Evolutionary conservation across 176 grass and related monocot genomes (phyloP).

Genomic region (Panicum miliaceum): DNA sequence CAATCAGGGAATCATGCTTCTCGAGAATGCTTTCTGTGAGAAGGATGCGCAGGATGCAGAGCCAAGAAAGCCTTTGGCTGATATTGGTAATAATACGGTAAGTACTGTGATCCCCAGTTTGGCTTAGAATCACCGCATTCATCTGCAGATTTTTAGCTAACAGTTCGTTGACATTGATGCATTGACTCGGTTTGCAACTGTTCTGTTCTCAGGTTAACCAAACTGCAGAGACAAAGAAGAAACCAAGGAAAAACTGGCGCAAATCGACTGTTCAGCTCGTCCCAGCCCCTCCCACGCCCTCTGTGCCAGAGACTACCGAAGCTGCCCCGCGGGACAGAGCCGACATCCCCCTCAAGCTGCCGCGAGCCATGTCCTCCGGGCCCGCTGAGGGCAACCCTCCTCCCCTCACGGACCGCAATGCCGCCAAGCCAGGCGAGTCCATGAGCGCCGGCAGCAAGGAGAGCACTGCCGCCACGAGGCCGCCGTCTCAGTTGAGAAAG

Average conservation of each 20-base stretch:
- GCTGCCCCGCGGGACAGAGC: conserved; percentile 34
- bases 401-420: conserved; percentile 73
- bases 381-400: conserved; percentile 52
- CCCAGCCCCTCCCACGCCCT: conserved; percentile 40
- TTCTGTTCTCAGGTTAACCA: conserved; percentile 47
- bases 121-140: background rate
- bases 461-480: conserved; percentile 45
- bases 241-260: conserved; percentile 79
- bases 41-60: conserved; percentile 35
- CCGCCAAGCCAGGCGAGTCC: conserved; percentile 49
- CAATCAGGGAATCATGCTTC: conserved; percentile 56
- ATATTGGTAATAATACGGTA: conserved; percentile 71
- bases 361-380: conserved; percentile 70
- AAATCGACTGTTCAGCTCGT: conserved; percentile 72
- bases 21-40: conserved; percentile 62
- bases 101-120: conserved; percentile 6
- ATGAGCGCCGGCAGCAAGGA: conserved; percentile 53
- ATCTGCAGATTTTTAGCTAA: background rate
- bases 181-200: conserved; percentile 19
- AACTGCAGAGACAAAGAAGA: conserved; percentile 42
- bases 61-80: conserved; percentile 64
- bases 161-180: background rate
- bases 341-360: conserved; percentile 71
- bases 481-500: conserved; percentile 51
- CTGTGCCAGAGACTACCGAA: conserved; percentile 40